Conservation (phyloP, 2,329 filamentous ascomycete genomes). For the Fusarium dlaminii region DNA sequence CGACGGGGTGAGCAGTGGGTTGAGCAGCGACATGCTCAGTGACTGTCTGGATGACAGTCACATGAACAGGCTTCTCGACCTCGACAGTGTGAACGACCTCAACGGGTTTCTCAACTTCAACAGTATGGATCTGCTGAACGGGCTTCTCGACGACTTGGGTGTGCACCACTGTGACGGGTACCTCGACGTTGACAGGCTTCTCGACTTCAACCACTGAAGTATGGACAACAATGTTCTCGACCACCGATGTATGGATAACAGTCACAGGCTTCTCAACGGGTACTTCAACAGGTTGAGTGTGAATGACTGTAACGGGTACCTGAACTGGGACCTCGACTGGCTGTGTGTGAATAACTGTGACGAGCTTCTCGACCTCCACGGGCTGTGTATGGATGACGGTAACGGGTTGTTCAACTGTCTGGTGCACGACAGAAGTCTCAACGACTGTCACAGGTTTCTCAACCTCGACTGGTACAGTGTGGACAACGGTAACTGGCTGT, state of each 20-base stretch:
- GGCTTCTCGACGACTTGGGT: background rate
- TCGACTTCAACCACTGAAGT: conserved; percentile 10
- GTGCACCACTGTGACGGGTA: conserved; percentile 4
- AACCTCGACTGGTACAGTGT: background rate
- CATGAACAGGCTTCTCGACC: conserved; percentile 14
- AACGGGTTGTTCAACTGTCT: conserved; percentile 4
- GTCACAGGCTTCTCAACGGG: conserved; percentile 8
- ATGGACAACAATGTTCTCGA: conserved; percentile 15
- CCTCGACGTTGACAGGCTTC: conserved; percentile 11
- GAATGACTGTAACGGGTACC: conserved; percentile 5
- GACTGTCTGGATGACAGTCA: conserved; percentile 11
- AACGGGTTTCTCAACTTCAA: conserved; percentile 9
- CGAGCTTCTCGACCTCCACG: background rate
- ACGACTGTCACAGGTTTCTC: conserved; percentile 1
- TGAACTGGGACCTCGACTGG: background rate
- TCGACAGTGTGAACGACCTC: conserved; percentile 20
- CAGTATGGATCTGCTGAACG: conserved; percentile 2
- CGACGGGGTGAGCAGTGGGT: background rate
- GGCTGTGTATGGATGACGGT: conserved; percentile 14
- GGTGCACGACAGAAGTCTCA: conserved; percentile 13
- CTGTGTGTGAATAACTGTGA: conserved; percentile 7
- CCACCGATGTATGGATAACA: conserved; percentile 14
- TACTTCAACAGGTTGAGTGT: background rate
- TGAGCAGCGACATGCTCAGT: background rate
- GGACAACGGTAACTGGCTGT: background rate